Evolutionary conservation across 768 basidiomycete species (phyloP).

Genomic region (Termitomyces sp.): DNA sequence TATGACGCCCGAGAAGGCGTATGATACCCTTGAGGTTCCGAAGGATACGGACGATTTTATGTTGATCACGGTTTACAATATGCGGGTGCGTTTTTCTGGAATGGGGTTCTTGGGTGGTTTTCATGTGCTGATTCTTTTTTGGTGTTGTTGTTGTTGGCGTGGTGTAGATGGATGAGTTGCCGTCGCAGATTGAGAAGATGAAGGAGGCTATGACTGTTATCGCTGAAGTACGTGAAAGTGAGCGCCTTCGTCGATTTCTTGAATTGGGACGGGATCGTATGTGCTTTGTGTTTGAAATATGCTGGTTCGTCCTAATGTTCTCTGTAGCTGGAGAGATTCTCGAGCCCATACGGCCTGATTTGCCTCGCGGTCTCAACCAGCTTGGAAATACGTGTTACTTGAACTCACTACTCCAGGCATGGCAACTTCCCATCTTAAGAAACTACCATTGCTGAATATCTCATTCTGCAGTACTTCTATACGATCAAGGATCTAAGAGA

Average conservation of each 20-base stretch:
- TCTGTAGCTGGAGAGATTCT: conserved; percentile 62
- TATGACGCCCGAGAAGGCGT: conserved; percentile 72
- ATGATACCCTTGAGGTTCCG: conserved; percentile 65
- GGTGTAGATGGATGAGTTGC: conserved; percentile 63
- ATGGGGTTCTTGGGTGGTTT: not conserved
- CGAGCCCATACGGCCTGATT: conserved; percentile 49
- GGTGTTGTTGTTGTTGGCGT: not conserved
- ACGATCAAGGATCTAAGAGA: conserved; percentile 89
- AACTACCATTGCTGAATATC: not conserved
- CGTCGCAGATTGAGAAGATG: conserved; percentile 64
- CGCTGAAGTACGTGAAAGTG: conserved; percentile 69
- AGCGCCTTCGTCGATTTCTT: conserved; percentile 60
- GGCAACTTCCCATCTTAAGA: conserved; percentile 1
- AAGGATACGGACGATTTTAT: conserved; percentile 68
- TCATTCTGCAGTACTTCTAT: conserved; percentile 73
- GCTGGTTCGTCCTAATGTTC: not conserved
- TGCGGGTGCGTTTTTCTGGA: conserved; percentile 49
- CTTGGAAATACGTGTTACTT: conserved; percentile 87
- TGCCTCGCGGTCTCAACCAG: conserved; percentile 85
- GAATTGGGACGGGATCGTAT: conserved; percentile 70
- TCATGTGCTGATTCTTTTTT: conserved; percentile 6
- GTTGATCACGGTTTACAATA: conserved; percentile 63
- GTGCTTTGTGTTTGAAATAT: conserved; percentile 24
- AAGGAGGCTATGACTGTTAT: conserved; percentile 69
- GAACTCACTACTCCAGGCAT: conserved; percentile 72